Evolutionary conservation across 495 filamentous ascomycete genomes (phyloP).

Genomic region (Filosporella fistucella): DNA sequence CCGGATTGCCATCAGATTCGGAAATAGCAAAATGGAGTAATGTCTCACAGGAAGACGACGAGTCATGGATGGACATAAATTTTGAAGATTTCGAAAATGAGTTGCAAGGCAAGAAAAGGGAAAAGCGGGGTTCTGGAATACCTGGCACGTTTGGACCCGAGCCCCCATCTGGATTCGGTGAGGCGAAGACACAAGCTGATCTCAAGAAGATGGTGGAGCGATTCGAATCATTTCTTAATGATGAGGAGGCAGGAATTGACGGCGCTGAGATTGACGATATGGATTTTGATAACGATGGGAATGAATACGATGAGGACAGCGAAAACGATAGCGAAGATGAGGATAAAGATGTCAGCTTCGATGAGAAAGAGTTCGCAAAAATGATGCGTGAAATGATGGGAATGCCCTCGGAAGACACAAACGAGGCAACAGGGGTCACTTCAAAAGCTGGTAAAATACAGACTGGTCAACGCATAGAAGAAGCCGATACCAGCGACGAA

Average conservation of each 20-base stretch:
- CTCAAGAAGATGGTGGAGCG: slow-evolving; percentile 83
- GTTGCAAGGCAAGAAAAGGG: slow-evolving; percentile 49
- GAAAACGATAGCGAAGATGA: slow-evolving; percentile 49
- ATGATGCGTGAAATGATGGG: slow-evolving; percentile 98
- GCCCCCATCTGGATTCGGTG: slow-evolving; percentile 56
- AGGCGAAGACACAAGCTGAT: slow-evolving; percentile 74
- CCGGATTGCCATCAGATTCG: slow-evolving; percentile 61
- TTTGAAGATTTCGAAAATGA: slow-evolving; percentile 85
- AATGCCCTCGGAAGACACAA: slow-evolving; percentile 47
- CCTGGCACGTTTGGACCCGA: slow-evolving; percentile 16
- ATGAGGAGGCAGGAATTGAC: slow-evolving; percentile 73
- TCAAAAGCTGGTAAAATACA: slow-evolving; percentile 6
- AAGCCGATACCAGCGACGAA: slow-evolving; percentile 39
- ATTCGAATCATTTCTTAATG: slow-evolving; percentile 90
- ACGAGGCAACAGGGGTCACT: slow-evolving; percentile 23
- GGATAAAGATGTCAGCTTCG: slow-evolving; percentile 72
- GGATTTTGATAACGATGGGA: slow-evolving; percentile 56
- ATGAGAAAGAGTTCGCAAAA: slow-evolving; percentile 76
- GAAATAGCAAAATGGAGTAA: slow-evolving; percentile 69
- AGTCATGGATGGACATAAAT: slow-evolving; percentile 91
- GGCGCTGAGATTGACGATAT: slow-evolving; percentile 76
- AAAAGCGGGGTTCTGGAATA: slow-evolving; percentile 21
- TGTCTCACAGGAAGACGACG: slow-evolving; percentile 63
- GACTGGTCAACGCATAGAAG: slow-evolving; percentile 31
- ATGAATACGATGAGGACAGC: slow-evolving; percentile 44